Evolutionary conservation across 2,329 filamentous ascomycete genomes (phyloP).

Genomic region (Diaporthe sp.): DNA sequence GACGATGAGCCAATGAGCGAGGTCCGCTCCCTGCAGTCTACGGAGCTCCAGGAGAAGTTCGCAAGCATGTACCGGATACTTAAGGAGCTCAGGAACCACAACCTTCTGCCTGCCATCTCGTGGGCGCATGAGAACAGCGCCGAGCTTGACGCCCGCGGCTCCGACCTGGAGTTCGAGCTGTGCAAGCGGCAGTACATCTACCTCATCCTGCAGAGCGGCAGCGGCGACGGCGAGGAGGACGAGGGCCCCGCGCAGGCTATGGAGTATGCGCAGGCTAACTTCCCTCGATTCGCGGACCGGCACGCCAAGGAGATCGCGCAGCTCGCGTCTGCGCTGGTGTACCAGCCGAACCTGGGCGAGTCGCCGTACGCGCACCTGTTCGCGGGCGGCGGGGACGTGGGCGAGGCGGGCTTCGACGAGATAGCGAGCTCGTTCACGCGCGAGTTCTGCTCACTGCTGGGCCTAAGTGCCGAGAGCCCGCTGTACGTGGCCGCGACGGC

Average conservation of each 20-base stretch:
- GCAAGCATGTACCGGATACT: conserved; percentile 92
- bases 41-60: conserved; percentile 84
- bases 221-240: conserved; percentile 68
- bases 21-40: conserved; percentile 71
- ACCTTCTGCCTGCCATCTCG: conserved; percentile 85
- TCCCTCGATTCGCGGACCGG: conserved; percentile 79
- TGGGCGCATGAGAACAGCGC: conserved; percentile 84
- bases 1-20: conserved; percentile 52
- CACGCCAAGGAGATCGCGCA: conserved; percentile 86
- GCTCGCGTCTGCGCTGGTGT: conserved; percentile 86
- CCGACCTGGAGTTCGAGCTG: conserved; percentile 95
- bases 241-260: conserved; percentile 75
- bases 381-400: conserved; percentile 67
- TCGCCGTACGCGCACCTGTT: conserved; percentile 89
- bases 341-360: conserved; percentile 77
- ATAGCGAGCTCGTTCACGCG: conserved; percentile 89
- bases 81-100: conserved; percentile 79
- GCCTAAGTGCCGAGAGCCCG: conserved; percentile 90
- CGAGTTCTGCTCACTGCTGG: conserved; percentile 94
- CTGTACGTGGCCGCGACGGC: conserved; percentile 94
- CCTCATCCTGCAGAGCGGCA: conserved; percentile 81
- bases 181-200: conserved; percentile 91
- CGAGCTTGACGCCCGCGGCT: conserved; percentile 84
- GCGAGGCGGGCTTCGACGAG: conserved; percentile 74
- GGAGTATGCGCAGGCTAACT: conserved; percentile 81